Percentiles rank a stretch among this genome's conserved stretches.
These are phyloP conservation scores for Friedmanniomyces endolithicus DNA, from an alignment of 495 filamentous ascomycete genomes.

Conservation along the genomic window DNA sequence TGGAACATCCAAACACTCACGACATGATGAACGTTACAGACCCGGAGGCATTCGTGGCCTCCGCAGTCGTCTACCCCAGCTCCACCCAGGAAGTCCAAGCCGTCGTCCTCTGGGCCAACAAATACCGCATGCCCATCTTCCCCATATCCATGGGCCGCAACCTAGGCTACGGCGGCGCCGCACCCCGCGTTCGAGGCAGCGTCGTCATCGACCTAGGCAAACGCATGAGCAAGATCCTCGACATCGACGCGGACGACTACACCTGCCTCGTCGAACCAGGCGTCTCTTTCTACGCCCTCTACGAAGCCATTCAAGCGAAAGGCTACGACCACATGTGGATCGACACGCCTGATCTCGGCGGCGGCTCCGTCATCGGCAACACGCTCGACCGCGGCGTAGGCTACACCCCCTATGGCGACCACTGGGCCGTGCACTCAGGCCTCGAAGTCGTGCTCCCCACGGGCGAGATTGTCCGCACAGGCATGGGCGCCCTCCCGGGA, in stretches of 20 bases:
- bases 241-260: slow-evolving; percentile 41
- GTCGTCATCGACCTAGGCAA: slow-evolving; percentile 43
- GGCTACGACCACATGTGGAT: slow-evolving; percentile 36
- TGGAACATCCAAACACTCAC: slow-evolving; percentile 21
- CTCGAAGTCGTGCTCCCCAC: slow-evolving; percentile 46
- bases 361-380: slow-evolving; percentile 46
- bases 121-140: slow-evolving; percentile 40
- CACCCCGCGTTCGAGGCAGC: slow-evolving; percentile 41
- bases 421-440: slow-evolving; percentile 37
- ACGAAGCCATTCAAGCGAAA: slow-evolving; percentile 39
- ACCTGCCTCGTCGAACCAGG: slow-evolving; percentile 47
- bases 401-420: slow-evolving; percentile 44
- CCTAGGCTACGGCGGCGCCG: slow-evolving; percentile 46
- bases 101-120: slow-evolving; percentile 37
- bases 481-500: slow-evolving; percentile 45
- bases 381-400: slow-evolving; percentile 45
- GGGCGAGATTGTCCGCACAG: slow-evolving; percentile 37
- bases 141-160: slow-evolving; percentile 45
- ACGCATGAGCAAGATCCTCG: slow-evolving; percentile 43
- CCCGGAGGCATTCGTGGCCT: slow-evolving; percentile 11
- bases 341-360: slow-evolving; percentile 44
- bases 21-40: slow-evolving; percentile 24
- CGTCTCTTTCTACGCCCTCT: slow-evolving; percentile 43
- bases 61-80: slow-evolving; percentile 37
- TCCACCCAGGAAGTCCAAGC: slow-evolving; percentile 37